phyloP scores from a whole-genome alignment of 2,329 filamentous ascomycete genomes.

The Colletotrichum phormii region DNA sequence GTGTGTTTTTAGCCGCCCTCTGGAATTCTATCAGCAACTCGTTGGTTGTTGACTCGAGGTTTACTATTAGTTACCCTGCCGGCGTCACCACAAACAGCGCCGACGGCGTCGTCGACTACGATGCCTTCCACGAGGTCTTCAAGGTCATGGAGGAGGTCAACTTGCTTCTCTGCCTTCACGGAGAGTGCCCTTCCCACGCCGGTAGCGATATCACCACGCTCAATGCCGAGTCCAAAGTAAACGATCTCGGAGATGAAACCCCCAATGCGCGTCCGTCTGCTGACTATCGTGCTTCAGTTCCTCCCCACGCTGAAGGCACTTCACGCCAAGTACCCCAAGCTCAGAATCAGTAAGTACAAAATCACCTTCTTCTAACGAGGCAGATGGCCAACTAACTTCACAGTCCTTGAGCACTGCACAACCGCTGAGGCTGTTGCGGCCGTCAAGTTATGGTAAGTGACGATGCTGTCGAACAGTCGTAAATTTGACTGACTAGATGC shows the following conservation, averaged over 20 bases:
- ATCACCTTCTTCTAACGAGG: too few species aligned
- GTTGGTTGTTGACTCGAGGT: neutral
- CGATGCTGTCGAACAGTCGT: too few species aligned
- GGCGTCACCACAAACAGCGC: conserved; percentile 75
- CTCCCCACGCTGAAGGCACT: conserved; percentile 82
- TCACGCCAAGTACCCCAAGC: conserved; percentile 78
- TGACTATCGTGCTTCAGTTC: conserved; percentile 60
- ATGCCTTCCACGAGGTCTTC: conserved; percentile 82
- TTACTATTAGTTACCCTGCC: conserved; percentile 37
- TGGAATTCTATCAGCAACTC: too few species aligned
- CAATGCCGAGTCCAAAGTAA: conserved; percentile 72
- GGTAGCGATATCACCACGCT: conserved; percentile 63
- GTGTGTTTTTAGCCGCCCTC: neutral
- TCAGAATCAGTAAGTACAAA: conserved; percentile 60
- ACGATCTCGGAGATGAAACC: neutral
- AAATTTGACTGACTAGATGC: conserved; percentile 51
- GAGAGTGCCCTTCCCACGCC: conserved; percentile 72
- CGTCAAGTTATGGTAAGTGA: conserved; percentile 56
- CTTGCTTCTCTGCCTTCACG: conserved; percentile 92
- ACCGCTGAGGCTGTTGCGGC: conserved; percentile 84
- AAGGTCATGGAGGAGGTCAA: conserved; percentile 88
- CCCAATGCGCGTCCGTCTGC: neutral
- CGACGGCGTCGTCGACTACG: conserved; percentile 77
- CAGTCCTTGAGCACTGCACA: conserved; percentile 85
- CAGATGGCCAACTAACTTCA: neutral